Evolutionary conservation across 192 early-diverging fungal species (phyloP), one percentile per base, ranked within the genome.

Genomic region (Lobulomyces angularis): DNA sequence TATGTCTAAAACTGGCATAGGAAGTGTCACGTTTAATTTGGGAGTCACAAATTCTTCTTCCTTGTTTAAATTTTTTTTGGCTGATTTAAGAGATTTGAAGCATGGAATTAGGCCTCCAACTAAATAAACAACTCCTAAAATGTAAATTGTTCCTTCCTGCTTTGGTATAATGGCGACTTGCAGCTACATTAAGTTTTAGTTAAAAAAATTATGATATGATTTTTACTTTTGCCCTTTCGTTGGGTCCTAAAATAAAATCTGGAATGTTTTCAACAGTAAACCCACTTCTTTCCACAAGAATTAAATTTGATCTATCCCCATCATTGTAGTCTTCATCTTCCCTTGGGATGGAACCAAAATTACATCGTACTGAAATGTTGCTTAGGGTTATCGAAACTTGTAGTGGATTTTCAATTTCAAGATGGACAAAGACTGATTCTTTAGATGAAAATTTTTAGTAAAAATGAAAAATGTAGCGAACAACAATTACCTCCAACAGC

Each of bases 1-100:
- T 4, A 89, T 65, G 40, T 90, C 82, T 24, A 94, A 51, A 7
- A 86, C 66, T 4, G 94, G 90, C 79, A 92, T 81, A 1, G 77
- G 74, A 0, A 77, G 71, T 1, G 81, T 82, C 2, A 92, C 80
- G 5, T 67, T 54, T 26, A 97, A 66, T 17, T 70, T 74, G 9
- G 94, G 55, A 12, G 77, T 65, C 21, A 71, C 53, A 27, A 90
- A 84, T 7, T 68, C 62, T n/a, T 79, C 71, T 53, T 88, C 84
- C 11, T 75, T 71, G 51, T 88, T 86, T 11, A 83, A 54, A 14
- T 86, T 74, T 22, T 65, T 67, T 0, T 85, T 85, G 0, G 62
- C 64, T 39, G 82, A 71, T 8, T 62, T 39, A 45, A 95, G 82
- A 8, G 61, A 50, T 47, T 67, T 71, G 53, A 65, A 71, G 0